Evolutionary conservation across 805 yeast species (phyloP).

Genomic region (Zygotorulaspora florentina): DNA sequence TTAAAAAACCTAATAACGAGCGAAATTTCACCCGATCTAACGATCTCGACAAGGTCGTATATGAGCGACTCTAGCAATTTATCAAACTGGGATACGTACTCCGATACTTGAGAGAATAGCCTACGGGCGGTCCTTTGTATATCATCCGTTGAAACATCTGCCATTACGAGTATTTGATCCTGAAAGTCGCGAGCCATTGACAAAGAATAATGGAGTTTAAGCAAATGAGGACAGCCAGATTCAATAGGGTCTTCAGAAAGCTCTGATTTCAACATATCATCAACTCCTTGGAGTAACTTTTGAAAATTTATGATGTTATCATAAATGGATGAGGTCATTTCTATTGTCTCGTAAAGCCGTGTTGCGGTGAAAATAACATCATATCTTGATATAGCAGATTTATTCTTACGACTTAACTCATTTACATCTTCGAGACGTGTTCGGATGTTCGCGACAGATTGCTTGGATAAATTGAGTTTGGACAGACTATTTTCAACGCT

Average conservation of each 20-base stretch:
- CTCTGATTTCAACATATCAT: slow-evolving; percentile 49
- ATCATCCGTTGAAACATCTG: slow-evolving; percentile 55
- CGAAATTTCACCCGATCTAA: slow-evolving; percentile 62
- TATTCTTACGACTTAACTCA: slow-evolving; percentile 50
- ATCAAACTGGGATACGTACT: slow-evolving; percentile 56
- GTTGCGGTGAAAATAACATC: slow-evolving; percentile 66
- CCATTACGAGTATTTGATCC: slow-evolving; percentile 64
- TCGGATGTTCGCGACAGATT: slow-evolving; percentile 48
- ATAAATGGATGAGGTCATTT: slow-evolving; percentile 61
- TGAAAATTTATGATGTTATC: slow-evolving; percentile 57
- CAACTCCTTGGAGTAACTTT: slow-evolving; percentile 46
- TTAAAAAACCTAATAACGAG: slow-evolving; percentile 69
- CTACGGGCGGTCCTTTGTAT: slow-evolving; percentile 60
- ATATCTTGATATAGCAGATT: slow-evolving; percentile 59
- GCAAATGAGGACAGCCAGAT: slow-evolving; percentile 51
- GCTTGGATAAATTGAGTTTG: slow-evolving; percentile 38
- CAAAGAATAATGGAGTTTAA: slow-evolving; percentile 65
- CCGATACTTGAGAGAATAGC: slow-evolving; percentile 29
- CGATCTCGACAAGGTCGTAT: slow-evolving; percentile 64
- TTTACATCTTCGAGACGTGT: slow-evolving; percentile 44
- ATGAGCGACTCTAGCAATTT: slow-evolving; percentile 60
- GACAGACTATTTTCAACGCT: slow-evolving; percentile 45
- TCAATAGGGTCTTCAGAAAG: slow-evolving; percentile 25
- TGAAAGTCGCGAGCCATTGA: slow-evolving; percentile 70
- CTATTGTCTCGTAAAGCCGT: slow-evolving; percentile 64